Conservation (phyloP, 1,284 basidiomycete genomes). For the Stygiomarasmius scandens region DNA sequence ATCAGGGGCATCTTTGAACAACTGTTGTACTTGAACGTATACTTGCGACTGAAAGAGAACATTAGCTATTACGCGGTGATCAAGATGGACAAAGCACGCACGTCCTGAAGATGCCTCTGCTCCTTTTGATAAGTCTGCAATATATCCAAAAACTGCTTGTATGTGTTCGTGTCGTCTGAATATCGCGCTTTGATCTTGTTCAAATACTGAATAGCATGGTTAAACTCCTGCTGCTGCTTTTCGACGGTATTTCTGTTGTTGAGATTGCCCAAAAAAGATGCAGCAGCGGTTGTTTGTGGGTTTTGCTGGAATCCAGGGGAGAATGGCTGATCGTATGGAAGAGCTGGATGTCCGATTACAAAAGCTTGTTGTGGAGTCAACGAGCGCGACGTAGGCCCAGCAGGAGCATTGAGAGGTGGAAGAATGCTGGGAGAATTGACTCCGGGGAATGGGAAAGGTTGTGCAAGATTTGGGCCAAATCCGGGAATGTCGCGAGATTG, state of each 20-base stretch:
- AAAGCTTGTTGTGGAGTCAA: slow-evolving; percentile 44
- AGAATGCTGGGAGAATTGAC: slow-evolving; percentile 22
- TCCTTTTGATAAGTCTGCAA: slow-evolving; percentile 98
- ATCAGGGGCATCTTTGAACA: slow-evolving; percentile 94
- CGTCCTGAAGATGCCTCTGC: slow-evolving; percentile 85
- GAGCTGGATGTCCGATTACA: slow-evolving; percentile 35
- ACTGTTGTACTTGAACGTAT: slow-evolving; percentile 87
- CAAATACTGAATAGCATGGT: slow-evolving; percentile 97
- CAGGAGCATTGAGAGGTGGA: slow-evolving; percentile 21
- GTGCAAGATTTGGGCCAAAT: slow-evolving; percentile 22
- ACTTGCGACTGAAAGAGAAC: slow-evolving; percentile 63
- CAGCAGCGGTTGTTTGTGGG: slow-evolving; percentile 54
- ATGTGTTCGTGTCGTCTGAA: slow-evolving; percentile 90
- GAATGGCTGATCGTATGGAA: slow-evolving; percentile 38
- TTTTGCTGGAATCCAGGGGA: slow-evolving; percentile 38
- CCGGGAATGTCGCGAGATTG: slow-evolving; percentile 27
- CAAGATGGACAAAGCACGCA: too few relatives aligned
- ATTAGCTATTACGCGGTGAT: too few relatives aligned
- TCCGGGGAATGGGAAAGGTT: slow-evolving; percentile 16
- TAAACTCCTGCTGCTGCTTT: slow-evolving; percentile 76
- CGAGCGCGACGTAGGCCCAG: slow-evolving; percentile 43
- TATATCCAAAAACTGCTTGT: slow-evolving; percentile 98
- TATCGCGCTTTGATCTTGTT: slow-evolving; percentile 99
- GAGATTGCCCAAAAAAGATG: slow-evolving; percentile 61
- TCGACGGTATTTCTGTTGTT: slow-evolving; percentile 46